Base-by-base conservation (phyloP, 371 early-diverging fungal genomes). In the Circinella umbellata region DNA sequence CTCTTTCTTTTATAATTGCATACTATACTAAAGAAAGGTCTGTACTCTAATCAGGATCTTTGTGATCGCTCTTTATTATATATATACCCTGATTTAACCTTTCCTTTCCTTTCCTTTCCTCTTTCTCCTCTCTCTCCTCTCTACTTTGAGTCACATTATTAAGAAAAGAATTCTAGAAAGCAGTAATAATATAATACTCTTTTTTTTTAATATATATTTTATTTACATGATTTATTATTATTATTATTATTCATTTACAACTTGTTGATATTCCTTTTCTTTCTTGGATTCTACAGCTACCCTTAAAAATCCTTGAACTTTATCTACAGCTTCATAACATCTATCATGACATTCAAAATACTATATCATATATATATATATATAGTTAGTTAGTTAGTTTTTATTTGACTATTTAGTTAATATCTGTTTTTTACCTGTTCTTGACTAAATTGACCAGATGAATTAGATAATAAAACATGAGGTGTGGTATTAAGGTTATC, bases 371-470 rank as follows among this genome's bases (percentile, higher is more conserved):
- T 27, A 27, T 27, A 1, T 27, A 27, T 27, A 27, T 27, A 27
- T 27, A 27, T 1, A 27, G 27, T 27, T 27, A 27, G 27, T 27
- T 27, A 27, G 27, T 27, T 27, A 0, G 27, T 27, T 27, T 27
- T 27, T 27, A 1, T 27, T 27, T 27, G n/a, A n/a, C n/a, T n/a
- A n/a, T 34, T 14, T 63, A 42, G 11, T 42, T 0, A 6, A 42
- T 9, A 42, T 9, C 11, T 42, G 6, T 42, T 11, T 39, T 17
- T 47, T 76, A 89, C 90, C 82, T 92, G 88, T 37, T 90, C 85
- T 63, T 88, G 83, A 20, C 83, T 86, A 74, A 90, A 95, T 49
- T 86, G 57, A 39, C 95, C 95, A 13, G 77, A 83, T 39, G 93
- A 93, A 48, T 93, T 85, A 37, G 84, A 87, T 69, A 88, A 82